Conservation (phyloP, 495 filamentous ascomycete genomes). For the Xylaria castorea region DNA sequence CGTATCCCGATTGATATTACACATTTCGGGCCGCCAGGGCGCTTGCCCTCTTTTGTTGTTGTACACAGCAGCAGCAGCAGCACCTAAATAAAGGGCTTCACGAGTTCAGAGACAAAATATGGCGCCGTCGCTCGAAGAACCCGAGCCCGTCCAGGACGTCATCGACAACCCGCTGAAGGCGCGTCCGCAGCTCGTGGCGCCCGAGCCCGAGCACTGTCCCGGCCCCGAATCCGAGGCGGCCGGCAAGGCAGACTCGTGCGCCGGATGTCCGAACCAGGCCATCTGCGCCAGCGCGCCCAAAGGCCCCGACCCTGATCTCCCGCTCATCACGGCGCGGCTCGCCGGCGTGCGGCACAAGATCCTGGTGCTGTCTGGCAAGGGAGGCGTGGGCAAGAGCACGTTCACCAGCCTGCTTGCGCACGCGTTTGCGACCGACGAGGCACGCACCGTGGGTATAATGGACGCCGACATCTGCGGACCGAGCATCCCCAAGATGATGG, state of each 20-base stretch:
- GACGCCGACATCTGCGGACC: constrained; percentile 97
- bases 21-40: constrained; percentile 3
- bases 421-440: constrained; percentile 80
- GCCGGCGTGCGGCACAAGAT: constrained; percentile 87
- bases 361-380: constrained; percentile 90
- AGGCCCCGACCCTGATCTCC: constrained; percentile 93
- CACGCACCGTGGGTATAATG: constrained; percentile 85
- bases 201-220: constrained; percentile 96
- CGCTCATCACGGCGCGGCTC: constrained; percentile 83
- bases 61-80: not conserved
- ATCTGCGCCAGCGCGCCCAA: constrained; percentile 96
- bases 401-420: constrained; percentile 87
- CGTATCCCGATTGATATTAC: not conserved
- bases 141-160: constrained; percentile 65
- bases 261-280: constrained; percentile 90
- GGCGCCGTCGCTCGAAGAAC: constrained; percentile 75
- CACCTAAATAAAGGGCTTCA: not conserved
- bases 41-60: not conserved
- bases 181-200: constrained; percentile 83
- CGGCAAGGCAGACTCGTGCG: constrained; percentile 86
- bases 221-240: constrained; percentile 88
- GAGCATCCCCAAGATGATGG: constrained; percentile 97
- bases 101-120: constrained; percentile 48
- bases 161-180: constrained; percentile 72
- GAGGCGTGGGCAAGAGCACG: constrained; percentile 94